Evolutionary conservation across 176 grass and related monocot species (phyloP).

Genomic region (Puya raimondii): DNA sequence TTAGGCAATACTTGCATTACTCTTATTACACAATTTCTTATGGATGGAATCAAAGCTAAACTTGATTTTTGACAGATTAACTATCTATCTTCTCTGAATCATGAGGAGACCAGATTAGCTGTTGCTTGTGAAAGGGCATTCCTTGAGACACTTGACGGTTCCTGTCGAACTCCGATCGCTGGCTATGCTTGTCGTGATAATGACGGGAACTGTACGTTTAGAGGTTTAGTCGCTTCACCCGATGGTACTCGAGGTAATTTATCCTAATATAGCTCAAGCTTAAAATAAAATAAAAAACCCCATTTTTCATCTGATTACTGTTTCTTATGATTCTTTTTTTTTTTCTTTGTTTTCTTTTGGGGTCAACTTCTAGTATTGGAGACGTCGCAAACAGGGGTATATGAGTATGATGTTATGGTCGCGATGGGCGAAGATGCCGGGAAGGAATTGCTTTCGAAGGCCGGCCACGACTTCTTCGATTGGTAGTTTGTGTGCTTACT

Average conservation of each 20-base stretch:
- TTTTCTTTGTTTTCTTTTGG: background rate
- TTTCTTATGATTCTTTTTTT: background rate
- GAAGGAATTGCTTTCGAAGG: slow-evolving; percentile 68
- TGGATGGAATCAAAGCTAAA: background rate
- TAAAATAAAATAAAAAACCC: background rate
- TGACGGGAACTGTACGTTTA: slow-evolving; percentile 71
- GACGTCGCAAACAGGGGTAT: slow-evolving; percentile 67
- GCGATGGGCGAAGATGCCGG: slow-evolving; percentile 89
- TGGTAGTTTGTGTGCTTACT: slow-evolving; percentile 21
- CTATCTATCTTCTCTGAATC: slow-evolving; percentile 76
- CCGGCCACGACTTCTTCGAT: slow-evolving; percentile 75
- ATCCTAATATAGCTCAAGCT: background rate
- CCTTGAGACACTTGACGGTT: slow-evolving; percentile 82
- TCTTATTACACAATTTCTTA: background rate
- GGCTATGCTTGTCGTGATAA: slow-evolving; percentile 65
- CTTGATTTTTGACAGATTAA: slow-evolving; percentile 40
- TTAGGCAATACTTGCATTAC: no score
- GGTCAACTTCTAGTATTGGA: slow-evolving; percentile 51
- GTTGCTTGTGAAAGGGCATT: slow-evolving; percentile 92
- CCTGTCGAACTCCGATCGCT: slow-evolving; percentile 87
- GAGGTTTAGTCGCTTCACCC: slow-evolving; percentile 84
- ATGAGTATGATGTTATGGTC: slow-evolving; percentile 69
- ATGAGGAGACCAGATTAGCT: slow-evolving; percentile 94
- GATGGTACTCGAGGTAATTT: slow-evolving; percentile 64
- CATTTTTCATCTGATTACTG: background rate